phyloP scores from a whole-genome alignment of 1,139 yeast genomes.

The Schizosaccharomyces versatilis region DNA sequence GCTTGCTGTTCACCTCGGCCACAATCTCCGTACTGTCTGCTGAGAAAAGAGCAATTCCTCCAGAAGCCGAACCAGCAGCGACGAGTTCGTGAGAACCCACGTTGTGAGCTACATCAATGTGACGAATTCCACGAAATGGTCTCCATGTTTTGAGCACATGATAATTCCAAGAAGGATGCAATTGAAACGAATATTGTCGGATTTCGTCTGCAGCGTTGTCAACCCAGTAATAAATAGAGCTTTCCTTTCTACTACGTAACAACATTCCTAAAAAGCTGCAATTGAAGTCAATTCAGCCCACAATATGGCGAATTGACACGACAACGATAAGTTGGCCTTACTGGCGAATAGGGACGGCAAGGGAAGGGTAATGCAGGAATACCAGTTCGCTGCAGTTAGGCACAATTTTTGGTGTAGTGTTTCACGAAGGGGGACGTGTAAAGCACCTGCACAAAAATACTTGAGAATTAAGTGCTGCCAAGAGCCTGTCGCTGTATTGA shows the following conservation, averaged over 20 bases:
- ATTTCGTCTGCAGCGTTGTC: background rate
- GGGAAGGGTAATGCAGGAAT: background rate
- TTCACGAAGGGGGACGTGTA: background rate
- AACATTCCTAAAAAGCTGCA: background rate
- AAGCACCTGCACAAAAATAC: background rate
- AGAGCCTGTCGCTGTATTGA: background rate
- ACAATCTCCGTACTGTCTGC: background rate
- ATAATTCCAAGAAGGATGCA: background rate
- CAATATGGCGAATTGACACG: too few relatives aligned
- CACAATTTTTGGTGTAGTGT: background rate
- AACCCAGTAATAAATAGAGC: background rate
- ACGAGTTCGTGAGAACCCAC: background rate
- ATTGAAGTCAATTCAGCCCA: background rate
- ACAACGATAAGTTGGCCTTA: too few relatives aligned
- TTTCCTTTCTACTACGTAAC: background rate
- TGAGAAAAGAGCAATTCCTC: background rate
- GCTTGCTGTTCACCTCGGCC: conserved; percentile 3
- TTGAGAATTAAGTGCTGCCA: background rate
- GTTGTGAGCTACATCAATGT: background rate
- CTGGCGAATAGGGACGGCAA: background rate
- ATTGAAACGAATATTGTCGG: background rate
- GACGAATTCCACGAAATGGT: background rate
- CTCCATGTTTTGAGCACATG: background rate
- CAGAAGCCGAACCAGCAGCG: conserved; percentile 2
- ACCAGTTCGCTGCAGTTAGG: background rate